phyloP scores from a whole-genome alignment of 2,329 filamentous ascomycete species.

The Coleophoma eucalyptorum region DNA sequence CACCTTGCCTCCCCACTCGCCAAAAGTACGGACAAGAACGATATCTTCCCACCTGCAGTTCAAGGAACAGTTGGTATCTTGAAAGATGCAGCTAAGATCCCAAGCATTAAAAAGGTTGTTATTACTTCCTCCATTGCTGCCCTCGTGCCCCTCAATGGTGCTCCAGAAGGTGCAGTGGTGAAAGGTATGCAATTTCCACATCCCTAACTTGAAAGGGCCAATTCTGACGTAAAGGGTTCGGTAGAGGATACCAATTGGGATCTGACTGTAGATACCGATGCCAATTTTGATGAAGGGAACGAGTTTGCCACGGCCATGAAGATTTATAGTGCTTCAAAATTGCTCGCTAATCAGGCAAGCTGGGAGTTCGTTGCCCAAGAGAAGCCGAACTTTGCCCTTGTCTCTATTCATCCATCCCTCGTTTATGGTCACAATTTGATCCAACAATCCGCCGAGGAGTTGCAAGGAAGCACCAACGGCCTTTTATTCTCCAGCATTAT shows the following conservation, averaged over 20 bases:
- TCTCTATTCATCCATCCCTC: slow-evolving; percentile 4
- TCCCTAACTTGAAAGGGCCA: not conserved
- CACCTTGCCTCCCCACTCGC: slow-evolving; percentile 15
- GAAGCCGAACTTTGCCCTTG: slow-evolving; percentile 4
- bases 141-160: slow-evolving; percentile 4
- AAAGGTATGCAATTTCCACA: not conserved
- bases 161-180: slow-evolving; percentile 3
- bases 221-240: not conserved
- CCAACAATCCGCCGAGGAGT: slow-evolving; percentile 2
- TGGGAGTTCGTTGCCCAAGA: slow-evolving; percentile 5
- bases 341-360: slow-evolving; percentile 7
- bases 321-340: slow-evolving; percentile 10
- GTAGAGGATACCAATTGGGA: slow-evolving; percentile 4
- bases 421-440: slow-evolving; percentile 6
- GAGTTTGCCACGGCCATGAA: not conserved
- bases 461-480: slow-evolving; percentile 1
- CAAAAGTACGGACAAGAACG: slow-evolving; percentile 3
- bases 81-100: slow-evolving; percentile 6
- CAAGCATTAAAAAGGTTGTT: slow-evolving; percentile 10
- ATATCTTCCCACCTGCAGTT: slow-evolving; percentile 8
- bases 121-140: slow-evolving; percentile 11
- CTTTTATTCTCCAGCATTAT: slow-evolving; percentile 4
- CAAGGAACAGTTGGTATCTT: slow-evolving; percentile 10
- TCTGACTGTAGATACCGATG: not conserved
- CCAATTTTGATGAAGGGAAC: not conserved